Conservation (phyloP, 441 rosid genomes). For the Heliophila coronopifolia region DNA sequence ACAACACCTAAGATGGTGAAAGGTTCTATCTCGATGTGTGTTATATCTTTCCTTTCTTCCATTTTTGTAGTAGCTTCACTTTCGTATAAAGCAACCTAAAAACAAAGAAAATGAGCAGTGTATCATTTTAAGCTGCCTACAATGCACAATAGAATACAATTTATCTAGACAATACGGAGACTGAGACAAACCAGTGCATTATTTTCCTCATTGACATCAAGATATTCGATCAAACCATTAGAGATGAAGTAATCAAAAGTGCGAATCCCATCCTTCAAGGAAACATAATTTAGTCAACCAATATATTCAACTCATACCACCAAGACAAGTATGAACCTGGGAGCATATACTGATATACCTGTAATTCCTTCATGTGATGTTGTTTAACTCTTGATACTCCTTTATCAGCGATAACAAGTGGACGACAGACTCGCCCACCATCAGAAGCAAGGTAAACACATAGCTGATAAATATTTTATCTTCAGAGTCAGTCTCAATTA, state of each 20-base stretch:
- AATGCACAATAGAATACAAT: slow-evolving; percentile 6
- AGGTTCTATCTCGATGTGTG: slow-evolving; percentile 97
- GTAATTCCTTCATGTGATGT: slow-evolving; percentile 86
- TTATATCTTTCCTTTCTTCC: slow-evolving; percentile 39
- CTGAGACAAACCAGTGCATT: slow-evolving; percentile 71
- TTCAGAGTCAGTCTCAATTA: slow-evolving; percentile 23
- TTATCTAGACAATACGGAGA: slow-evolving; percentile 9
- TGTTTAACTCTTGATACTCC: slow-evolving; percentile 86
- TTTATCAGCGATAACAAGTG: slow-evolving; percentile 94
- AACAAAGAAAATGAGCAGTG: slow-evolving; percentile 23
- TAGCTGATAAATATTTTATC: slow-evolving; percentile 42
- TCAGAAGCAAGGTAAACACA: slow-evolving; percentile 95
- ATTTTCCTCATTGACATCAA: slow-evolving; percentile 98
- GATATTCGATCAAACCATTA: slow-evolving; percentile 88
- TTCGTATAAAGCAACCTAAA: slow-evolving; percentile 89
- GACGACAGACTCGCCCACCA: slow-evolving; percentile 99
- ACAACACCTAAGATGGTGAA: slow-evolving; percentile 92
- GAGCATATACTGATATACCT: slow-evolving; percentile 39
- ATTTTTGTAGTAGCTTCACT: slow-evolving; percentile 37
- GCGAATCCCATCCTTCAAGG: slow-evolving; percentile 72
- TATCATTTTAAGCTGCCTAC: slow-evolving; percentile 5
- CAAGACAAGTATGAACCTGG: slow-evolving; percentile 17
- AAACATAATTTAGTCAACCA: slow-evolving; percentile 25
- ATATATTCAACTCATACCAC: slow-evolving; percentile 9
- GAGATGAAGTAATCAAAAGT: slow-evolving; percentile 84